Evolutionary conservation across 1,139 yeast species (phyloP), one percentile per base, ranked within the genome.

Genomic region (Kazachstania sp.): DNA sequence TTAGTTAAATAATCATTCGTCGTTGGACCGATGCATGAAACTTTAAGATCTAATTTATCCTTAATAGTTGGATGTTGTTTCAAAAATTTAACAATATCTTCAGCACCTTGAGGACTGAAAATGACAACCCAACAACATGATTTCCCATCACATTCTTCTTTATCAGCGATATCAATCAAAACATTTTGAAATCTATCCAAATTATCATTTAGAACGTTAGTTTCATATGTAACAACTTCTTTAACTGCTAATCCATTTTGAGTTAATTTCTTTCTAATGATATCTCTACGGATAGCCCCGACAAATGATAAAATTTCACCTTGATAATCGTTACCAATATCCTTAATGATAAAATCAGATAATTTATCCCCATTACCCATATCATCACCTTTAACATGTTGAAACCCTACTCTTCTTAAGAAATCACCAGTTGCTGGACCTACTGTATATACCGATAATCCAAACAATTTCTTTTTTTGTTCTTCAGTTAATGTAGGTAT

Each of bases 21-120:
- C 0, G 97, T 90, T 1, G 97, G 97, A 0, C 98, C 98, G 51
- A 92, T 92, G 4, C 90, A 79, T 0, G 95, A 97, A 18, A 88
- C 70, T 47, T 72, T 39, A n/a, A 44, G 12, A 13, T 31, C 26
- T 15, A 34, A 28, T 13, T 34, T 37, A 11, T 38, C 34, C 13
- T 23, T 35, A n/a, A 30, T 28, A 3, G 31, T 12, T 5, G 42
- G 28, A 38, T 54, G 50, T 0, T 54, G 48, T 40, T 63, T 66
- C 41, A 82, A 54, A 53, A 71, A 70, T 12, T 74, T 68, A 2
- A 85, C 76, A 7, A 86, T 81, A 1, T 66, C 70, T 39, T 74
- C 76, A 0, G 95, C 83, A 0, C 95, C 96, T 54, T 92, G 95
- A 0, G 97, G 95, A 53, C 97, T 86, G 64, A 90, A 92, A 52